Conservation (phyloP, 2,329 filamentous ascomycete genomes). For the Shiraia bambusicola region DNA sequence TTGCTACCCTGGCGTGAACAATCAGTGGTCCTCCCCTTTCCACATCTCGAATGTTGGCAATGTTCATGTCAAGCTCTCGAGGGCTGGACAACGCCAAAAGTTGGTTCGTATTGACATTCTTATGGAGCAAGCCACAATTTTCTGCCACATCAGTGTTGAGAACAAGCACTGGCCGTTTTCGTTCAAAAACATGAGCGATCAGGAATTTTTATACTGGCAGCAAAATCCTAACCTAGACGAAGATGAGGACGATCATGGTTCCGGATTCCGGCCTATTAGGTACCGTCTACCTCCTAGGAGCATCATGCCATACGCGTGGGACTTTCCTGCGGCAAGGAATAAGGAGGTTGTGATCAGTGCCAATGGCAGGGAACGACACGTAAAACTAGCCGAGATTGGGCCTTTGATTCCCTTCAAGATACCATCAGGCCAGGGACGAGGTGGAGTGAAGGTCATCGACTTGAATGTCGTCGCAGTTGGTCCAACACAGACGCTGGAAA, state of each 20-base stretch:
- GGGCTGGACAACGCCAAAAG: constrained; percentile 83
- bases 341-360: constrained; percentile 86
- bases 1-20: constrained; percentile 91
- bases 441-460: constrained; percentile 83
- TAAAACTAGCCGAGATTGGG: constrained; percentile 94
- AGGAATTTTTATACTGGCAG: constrained; percentile 95
- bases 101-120: constrained; percentile 86
- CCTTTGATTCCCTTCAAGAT: constrained; percentile 95
- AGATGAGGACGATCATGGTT: constrained; percentile 77
- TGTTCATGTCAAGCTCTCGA: constrained; percentile 90
- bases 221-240: constrained; percentile 91
- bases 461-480: constrained; percentile 95
- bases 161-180: constrained; percentile 97
- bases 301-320: constrained; percentile 99
- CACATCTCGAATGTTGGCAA: constrained; percentile 95
- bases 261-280: constrained; percentile 87
- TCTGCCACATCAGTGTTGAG: constrained; percentile 86
- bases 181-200: constrained; percentile 97
- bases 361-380: constrained; percentile 79
- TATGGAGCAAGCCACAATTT: constrained; percentile 90
- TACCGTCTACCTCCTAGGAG: constrained; percentile 91
- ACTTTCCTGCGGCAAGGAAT: constrained; percentile 95
- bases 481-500: constrained; percentile 88
- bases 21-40: constrained; percentile 97
- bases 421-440: constrained; percentile 61